Evolutionary conservation across 1,139 yeast genomes (phyloP).

Genomic region (Yamadazyma songkhlaensis): DNA sequence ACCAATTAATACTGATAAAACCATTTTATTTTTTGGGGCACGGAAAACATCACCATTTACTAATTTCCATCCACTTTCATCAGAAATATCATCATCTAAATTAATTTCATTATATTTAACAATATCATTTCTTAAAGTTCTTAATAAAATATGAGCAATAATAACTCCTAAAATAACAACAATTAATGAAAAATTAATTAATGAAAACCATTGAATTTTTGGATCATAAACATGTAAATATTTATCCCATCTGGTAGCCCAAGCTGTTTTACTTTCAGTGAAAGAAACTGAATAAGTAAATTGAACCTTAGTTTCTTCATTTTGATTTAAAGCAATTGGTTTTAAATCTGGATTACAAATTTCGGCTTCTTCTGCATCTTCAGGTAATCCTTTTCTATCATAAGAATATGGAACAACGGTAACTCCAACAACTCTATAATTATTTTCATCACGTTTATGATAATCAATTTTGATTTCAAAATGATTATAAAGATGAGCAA

Average conservation of each 20-base stretch:
- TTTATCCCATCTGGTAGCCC: conserved; percentile 99
- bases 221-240: conserved; percentile 91
- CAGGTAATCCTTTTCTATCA: conserved; percentile 25
- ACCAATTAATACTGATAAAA: conserved; percentile 80
- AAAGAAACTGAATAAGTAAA: conserved; percentile 55
- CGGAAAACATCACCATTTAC: conserved; percentile 95
- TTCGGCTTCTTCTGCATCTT: conserved; percentile 16
- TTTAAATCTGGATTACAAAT: conserved; percentile 33
- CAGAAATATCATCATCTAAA: conserved; percentile 82
- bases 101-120: conserved; percentile 86
- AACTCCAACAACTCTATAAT: conserved; percentile 88
- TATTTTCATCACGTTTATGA: conserved; percentile 68
- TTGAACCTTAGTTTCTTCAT: conserved; percentile 28
- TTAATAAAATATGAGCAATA: conserved; percentile 74
- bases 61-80: conserved; percentile 97
- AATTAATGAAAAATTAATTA: conserved; percentile 78
- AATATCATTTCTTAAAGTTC: conserved; percentile 83
- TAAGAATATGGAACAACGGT: conserved; percentile 69
- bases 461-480: conserved; percentile 77
- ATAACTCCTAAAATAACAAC: conserved; percentile 75
- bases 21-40: conserved; percentile 68
- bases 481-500: conserved; percentile 71
- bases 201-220: conserved; percentile 92
- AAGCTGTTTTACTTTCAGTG: conserved; percentile 65
- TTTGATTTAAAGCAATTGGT: conserved; percentile 28